Evolutionary conservation across 1,139 yeast species (phyloP).

Genomic region (Geotrichum cucujoidarum): DNA sequence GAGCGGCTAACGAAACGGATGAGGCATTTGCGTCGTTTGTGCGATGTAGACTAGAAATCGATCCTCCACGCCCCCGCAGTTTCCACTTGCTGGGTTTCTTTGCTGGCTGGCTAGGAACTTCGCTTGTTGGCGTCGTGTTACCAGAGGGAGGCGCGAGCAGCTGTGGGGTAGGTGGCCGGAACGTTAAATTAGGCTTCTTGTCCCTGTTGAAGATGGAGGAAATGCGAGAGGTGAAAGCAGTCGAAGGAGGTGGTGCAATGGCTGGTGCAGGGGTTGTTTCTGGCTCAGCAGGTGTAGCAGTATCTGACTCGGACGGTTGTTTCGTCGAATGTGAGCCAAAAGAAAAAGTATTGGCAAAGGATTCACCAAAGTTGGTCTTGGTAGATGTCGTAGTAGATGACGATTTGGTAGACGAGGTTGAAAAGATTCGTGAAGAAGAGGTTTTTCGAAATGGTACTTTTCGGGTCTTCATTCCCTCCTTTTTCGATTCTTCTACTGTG

Average conservation of each 20-base stretch:
- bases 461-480: neutral
- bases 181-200: constrained; percentile 3
- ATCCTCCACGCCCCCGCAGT: constrained; percentile 11
- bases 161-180: constrained; percentile 12
- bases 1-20: constrained; percentile 5
- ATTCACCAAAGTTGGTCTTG: neutral
- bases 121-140: neutral
- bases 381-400: neutral
- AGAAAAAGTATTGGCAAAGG: constrained; percentile 10
- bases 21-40: constrained; percentile 7
- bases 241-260: neutral
- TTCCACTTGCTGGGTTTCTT: constrained; percentile 10
- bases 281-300: neutral
- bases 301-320: neutral
- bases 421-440: constrained; percentile 7
- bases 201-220: constrained; percentile 6
- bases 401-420: constrained; percentile 2
- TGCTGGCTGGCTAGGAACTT: neutral
- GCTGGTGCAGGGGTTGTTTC: neutral
- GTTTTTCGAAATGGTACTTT: neutral
- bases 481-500: neutral
- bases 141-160: neutral
- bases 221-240: constrained; percentile 8
- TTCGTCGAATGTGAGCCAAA: neutral
- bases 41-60: constrained; percentile 11